phyloP scores from a whole-genome alignment of 2,329 filamentous ascomycete species.

The Alternaria brassicicola region DNA sequence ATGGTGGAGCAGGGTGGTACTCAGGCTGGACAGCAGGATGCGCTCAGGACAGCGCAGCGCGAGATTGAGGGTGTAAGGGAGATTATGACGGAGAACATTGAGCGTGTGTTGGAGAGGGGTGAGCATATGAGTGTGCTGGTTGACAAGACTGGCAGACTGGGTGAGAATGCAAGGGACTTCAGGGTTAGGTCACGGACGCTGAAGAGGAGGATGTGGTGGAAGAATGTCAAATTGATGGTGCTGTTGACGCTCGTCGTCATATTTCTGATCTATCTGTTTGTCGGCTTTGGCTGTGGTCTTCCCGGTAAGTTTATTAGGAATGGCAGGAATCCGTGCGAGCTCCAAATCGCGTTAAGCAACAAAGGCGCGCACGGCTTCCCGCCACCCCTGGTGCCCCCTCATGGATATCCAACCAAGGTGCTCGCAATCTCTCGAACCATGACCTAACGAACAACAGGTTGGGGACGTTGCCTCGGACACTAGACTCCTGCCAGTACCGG shows the following conservation, averaged over 20 bases:
- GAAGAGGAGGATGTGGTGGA: constrained; percentile 98
- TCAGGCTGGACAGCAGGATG: constrained; percentile 72
- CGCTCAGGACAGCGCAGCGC: constrained; percentile 78
- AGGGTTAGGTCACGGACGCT: constrained; percentile 83
- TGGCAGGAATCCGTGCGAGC: background rate
- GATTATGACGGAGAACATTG: constrained; percentile 96
- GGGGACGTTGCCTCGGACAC: constrained; percentile 47
- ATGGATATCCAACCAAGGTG: background rate
- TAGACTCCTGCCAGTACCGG: constrained; percentile 7
- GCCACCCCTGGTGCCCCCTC: background rate
- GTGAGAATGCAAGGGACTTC: constrained; percentile 88
- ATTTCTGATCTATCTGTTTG: constrained; percentile 72
- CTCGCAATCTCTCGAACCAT: background rate
- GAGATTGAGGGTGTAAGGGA: constrained; percentile 93
- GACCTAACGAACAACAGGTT: constrained; percentile 38
- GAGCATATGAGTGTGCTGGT: constrained; percentile 93
- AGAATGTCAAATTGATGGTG: constrained; percentile 95
- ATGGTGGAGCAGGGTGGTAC: constrained; percentile 87
- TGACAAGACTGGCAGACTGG: constrained; percentile 93
- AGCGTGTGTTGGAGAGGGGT: constrained; percentile 81
- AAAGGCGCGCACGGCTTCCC: background rate
- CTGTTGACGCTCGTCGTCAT: constrained; percentile 74
- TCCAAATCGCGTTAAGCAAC: background rate
- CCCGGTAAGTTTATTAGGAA: constrained; percentile 52
- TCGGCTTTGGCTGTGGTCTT: constrained; percentile 74